These are phyloP conservation scores for Candida sithepensis DNA, from an alignment of 805 yeast species.

Conservation along the genomic window DNA sequence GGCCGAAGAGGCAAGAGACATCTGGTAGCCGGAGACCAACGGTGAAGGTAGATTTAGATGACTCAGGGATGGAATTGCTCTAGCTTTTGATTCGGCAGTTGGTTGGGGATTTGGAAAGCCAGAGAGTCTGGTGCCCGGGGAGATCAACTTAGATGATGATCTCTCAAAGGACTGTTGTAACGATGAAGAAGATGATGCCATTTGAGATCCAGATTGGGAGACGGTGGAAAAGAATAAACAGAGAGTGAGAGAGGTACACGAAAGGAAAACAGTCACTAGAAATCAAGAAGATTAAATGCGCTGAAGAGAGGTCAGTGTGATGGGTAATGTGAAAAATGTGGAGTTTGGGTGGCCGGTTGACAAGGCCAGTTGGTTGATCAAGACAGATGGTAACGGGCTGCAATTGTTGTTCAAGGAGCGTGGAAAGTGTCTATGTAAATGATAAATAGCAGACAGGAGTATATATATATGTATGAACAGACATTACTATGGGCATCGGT, in stretches of 20 bases:
- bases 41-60: slow-evolving; percentile 5
- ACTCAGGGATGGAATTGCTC: slow-evolving; percentile 1
- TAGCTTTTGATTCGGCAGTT: slow-evolving; percentile 1
- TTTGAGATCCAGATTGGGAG: background rate
- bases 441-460: too few relatives aligned
- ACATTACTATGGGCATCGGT: too few relatives aligned
- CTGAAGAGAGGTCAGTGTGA: too few relatives aligned
- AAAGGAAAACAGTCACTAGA: too few relatives aligned
- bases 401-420: too few relatives aligned
- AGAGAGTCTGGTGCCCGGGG: background rate
- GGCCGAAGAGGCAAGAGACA: slow-evolving; percentile 7
- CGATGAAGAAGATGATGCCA: slow-evolving; percentile 4
- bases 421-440: too few relatives aligned
- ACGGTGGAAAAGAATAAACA: background rate
- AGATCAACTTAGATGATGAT: slow-evolving; percentile 7
- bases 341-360: too few relatives aligned
- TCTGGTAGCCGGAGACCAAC: slow-evolving; percentile 4
- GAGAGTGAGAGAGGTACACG: background rate
- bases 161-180: slow-evolving; percentile 12
- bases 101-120: background rate
- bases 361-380: too few relatives aligned
- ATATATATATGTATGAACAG: too few relatives aligned
- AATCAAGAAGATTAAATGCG: too few relatives aligned
- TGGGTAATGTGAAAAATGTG: too few relatives aligned
- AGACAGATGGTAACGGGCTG: too few relatives aligned